These are phyloP conservation scores for Larix kaempferi DNA, from an alignment of 75 land plant species.

Conservation along the genomic window DNA sequence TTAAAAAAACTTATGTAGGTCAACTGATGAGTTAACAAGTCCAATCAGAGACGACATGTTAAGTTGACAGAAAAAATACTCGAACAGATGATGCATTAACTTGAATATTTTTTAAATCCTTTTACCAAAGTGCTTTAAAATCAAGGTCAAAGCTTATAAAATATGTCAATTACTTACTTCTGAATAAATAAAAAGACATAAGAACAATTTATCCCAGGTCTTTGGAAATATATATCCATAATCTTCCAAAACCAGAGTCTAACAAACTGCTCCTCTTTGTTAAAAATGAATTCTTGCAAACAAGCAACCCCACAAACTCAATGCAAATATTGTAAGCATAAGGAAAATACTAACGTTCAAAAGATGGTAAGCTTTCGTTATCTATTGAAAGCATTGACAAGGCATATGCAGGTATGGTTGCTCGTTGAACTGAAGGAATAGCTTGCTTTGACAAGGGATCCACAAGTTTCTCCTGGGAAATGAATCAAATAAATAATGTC, in stretches of 20 bases:
- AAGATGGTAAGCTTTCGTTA: neutral
- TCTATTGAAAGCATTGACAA: slow-evolving; percentile 6
- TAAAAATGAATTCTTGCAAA: neutral
- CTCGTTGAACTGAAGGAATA: neutral
- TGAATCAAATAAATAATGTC: neutral
- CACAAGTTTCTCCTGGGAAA: slow-evolving; percentile 2
- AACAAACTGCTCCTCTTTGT: neutral
- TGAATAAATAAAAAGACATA: neutral
- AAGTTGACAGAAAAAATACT: neutral
- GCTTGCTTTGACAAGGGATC: slow-evolving; percentile 11
- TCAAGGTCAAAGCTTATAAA: neutral
- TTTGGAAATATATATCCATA: slow-evolving; percentile 2
- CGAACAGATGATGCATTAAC: neutral
- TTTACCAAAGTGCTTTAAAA: neutral
- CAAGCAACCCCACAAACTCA: neutral
- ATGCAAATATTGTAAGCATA: neutral
- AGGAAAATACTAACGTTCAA: slow-evolving; percentile 10
- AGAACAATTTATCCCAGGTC: neutral
- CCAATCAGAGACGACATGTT: neutral
- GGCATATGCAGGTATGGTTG: neutral
- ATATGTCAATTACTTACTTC: neutral
- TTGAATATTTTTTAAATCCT: neutral
- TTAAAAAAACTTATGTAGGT: too few relatives aligned
- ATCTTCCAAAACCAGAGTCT: neutral
- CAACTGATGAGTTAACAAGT: neutral